Evolutionary conservation across 2,329 filamentous ascomycete genomes (phyloP), one percentile per base, ranked within the genome.

Genomic region (Onygenales sp.): DNA sequence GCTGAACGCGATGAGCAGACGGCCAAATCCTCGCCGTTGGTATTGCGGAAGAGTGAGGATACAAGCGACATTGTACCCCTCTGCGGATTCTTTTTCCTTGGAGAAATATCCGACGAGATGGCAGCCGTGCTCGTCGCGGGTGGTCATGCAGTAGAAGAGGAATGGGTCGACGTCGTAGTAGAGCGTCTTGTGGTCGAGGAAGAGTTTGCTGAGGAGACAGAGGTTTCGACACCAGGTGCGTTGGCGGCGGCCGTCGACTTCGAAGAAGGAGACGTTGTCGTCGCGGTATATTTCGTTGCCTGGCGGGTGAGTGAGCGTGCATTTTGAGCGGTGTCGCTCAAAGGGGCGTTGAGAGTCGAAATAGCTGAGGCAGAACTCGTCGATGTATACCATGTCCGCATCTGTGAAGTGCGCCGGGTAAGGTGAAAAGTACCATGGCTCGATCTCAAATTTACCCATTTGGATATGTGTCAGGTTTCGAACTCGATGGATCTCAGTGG

Each of bases 51-150:
- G 77, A 0, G 93, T 98, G 55, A 98, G 77, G 67, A 98, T 98
- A 80, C 94, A 98, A 4, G 93, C 94, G 35, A 98, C 86, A 66
- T 98, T 98, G 79, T 97, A 98, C 33, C 88, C 89, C 63, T 98
- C 94, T 0, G 90, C 90, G 41, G 87, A 92, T 70, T 98, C 93
- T 62, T 98, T 98, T 70, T 98, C 93, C 68, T 98, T 98, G 53
- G 88, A 95, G 64, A 98, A 98, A 67, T 98, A 98, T n/a, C 93
- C 93, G 31, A 97, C 92, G 61, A 98, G 93, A 67, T 96, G 93
- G 66, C 93, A 96, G 14, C 92, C 92, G 14, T 86, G 81, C 53
- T 93, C 86, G 64, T 96, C 88, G 61, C 91, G 92, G 63, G 95
- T 93, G 59, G 90, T 95, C 74, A 97, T 88, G 62, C 96, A 91